These are phyloP conservation scores for Starmerella lactis-condensi DNA, from an alignment of 805 yeast genomes.

Conservation along the genomic window DNA sequence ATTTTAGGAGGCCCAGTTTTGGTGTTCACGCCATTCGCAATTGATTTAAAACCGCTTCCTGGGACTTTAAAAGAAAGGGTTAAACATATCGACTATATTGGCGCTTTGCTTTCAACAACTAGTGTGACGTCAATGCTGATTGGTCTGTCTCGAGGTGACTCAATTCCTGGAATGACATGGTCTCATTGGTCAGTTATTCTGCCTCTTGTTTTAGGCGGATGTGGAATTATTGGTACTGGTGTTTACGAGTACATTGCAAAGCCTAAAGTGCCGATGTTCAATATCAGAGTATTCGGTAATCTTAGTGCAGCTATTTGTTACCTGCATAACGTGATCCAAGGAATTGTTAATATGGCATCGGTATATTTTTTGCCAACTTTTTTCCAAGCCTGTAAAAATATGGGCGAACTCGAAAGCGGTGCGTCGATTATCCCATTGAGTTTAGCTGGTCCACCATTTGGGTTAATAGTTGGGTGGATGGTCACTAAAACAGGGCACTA, in stretches of 20 bases:
- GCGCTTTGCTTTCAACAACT: constrained; percentile 28
- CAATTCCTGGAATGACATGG: constrained; percentile 31
- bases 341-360: constrained; percentile 22
- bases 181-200: constrained; percentile 34
- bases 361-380: constrained; percentile 28
- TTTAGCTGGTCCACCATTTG: constrained; percentile 25
- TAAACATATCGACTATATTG: constrained; percentile 31
- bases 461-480: constrained; percentile 24
- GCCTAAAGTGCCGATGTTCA: constrained; percentile 32
- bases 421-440: constrained; percentile 29
- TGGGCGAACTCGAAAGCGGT: constrained; percentile 30
- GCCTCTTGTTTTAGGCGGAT: constrained; percentile 31
- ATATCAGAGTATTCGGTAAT: constrained; percentile 26
- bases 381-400: constrained; percentile 31
- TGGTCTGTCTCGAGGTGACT: constrained; percentile 40
- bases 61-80: constrained; percentile 26
- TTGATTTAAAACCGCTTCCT: constrained; percentile 27
- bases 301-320: constrained; percentile 26
- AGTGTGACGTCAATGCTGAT: constrained; percentile 31
- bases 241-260: constrained; percentile 17
- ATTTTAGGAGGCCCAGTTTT: constrained; percentile 43
- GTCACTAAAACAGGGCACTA: constrained; percentile 27
- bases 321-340: constrained; percentile 25
- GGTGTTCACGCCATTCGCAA: constrained; percentile 24
- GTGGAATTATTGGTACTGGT: constrained; percentile 22